phyloP scores from a whole-genome alignment of 192 early-diverging fungal genomes.

The Oehlia diaphana region DNA sequence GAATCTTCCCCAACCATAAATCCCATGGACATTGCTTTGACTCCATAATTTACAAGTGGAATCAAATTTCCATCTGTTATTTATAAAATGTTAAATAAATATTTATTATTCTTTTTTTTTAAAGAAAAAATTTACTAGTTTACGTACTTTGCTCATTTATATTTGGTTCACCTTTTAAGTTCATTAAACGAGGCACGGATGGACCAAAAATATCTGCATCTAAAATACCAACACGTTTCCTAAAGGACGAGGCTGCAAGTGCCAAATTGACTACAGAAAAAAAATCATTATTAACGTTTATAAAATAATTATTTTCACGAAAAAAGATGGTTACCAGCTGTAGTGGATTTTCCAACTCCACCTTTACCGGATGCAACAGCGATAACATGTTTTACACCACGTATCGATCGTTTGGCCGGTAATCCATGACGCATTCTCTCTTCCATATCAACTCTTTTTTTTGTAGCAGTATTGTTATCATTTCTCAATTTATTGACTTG shows the following conservation, averaged over 20 bases:
- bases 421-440: slow-evolving; percentile 62
- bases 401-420: slow-evolving; percentile 67
- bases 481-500: slow-evolving; percentile 30
- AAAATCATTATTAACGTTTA: background rate
- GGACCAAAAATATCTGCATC: slow-evolving; percentile 96
- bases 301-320: background rate
- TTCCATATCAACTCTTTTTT: slow-evolving; percentile 1
- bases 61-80: slow-evolving; percentile 46
- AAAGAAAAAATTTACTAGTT: background rate
- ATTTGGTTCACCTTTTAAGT: slow-evolving; percentile 72
- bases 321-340: slow-evolving; percentile 54
- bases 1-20: slow-evolving; percentile 75
- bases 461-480: slow-evolving; percentile 32
- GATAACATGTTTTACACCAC: slow-evolving; percentile 72
- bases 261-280: slow-evolving; percentile 71
- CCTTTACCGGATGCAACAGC: slow-evolving; percentile 89
- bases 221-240: slow-evolving; percentile 66
- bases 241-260: slow-evolving; percentile 60
- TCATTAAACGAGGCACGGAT: slow-evolving; percentile 84
- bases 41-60: slow-evolving; percentile 82
- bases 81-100: too few species aligned
- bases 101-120: background rate
- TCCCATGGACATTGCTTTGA: slow-evolving; percentile 91
- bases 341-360: slow-evolving; percentile 90
- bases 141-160: slow-evolving; percentile 53